Evolutionary conservation across 163 green algal genomes (phyloP), one percentile per base, ranked within the genome.

Genomic region (Prototheca wickerhamii): DNA sequence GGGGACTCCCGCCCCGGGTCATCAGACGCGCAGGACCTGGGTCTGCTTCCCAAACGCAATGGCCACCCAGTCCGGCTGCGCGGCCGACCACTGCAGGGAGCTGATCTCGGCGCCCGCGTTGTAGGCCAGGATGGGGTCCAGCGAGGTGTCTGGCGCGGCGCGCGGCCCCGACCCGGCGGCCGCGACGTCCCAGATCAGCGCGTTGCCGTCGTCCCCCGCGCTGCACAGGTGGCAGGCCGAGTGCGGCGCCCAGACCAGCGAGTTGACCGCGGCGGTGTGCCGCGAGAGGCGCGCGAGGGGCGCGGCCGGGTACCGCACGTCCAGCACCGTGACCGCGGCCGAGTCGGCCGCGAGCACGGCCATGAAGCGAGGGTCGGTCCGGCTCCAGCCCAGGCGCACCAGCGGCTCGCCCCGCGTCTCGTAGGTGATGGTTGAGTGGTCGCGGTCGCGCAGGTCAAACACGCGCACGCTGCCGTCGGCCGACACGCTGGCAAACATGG

Each of bases 351-450:
- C 55, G 1, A 97, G 73, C 4, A 88, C 91, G 20, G 92, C 92
- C 75, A 98, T 92, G 82, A 95, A 97, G 26, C 91, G 77, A 8
- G 90, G 89, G 80, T 97, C 92, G 64, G 86, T 78, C 70, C 94
- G 93, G 80, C 97, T 98, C 92, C 92, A 98, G 18, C 77, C 84
- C 58, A 98, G 76, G 3, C 90, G 78, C 65, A 98, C 77, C 50
- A 98, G 83, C 25, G 92, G 87, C 60, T 90, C 76, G 56, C 84
- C 70, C 5, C 82, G 81, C 25, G 68, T 84, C 74, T 98, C 92
- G 70, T 96, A 98, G 51, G 98, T 96, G 74, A 98, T 97, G 26
- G 92, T 98, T 30, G 67, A 86, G 79, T 97, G 92, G 70, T 96
- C 91, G 78, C 96, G 96, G 70, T 98, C 88, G 61, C 92, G 69